A percentile compares a stretch with the other conserved stretches of the same genome.
Evolutionary conservation across 1,139 yeast species (phyloP).

Genomic region (Lizanozyma gosingica): DNA sequence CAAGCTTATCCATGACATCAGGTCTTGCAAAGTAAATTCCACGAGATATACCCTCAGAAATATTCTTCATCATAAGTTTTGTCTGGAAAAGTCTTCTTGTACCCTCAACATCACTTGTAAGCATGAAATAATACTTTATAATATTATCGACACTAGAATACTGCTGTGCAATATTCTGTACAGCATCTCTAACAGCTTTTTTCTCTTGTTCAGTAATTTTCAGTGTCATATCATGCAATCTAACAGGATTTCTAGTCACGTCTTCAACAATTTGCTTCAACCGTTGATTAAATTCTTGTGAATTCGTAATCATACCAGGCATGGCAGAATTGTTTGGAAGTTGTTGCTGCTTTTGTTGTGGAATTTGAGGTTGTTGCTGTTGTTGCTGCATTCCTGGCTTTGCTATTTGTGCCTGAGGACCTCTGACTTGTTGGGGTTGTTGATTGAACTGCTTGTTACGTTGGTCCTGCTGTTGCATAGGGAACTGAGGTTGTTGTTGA

Average conservation of each 20-base stretch:
- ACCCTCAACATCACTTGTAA: slow-evolving; percentile 66
- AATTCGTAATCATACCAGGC: neutral
- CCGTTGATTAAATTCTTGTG: slow-evolving; percentile 14
- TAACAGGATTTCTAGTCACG: slow-evolving; percentile 57
- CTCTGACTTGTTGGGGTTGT: slow-evolving; percentile 6
- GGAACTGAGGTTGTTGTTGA: slow-evolving; percentile 9
- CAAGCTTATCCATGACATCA: slow-evolving; percentile 60
- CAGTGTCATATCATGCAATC: slow-evolving; percentile 56
- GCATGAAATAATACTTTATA: slow-evolving; percentile 66
- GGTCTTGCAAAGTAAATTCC: slow-evolving; percentile 60
- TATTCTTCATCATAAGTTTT: slow-evolving; percentile 70
- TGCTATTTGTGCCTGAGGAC: slow-evolving; percentile 1
- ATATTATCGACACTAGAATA: slow-evolving; percentile 66
- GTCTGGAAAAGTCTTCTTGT: slow-evolving; percentile 70
- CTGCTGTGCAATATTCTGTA: slow-evolving; percentile 51
- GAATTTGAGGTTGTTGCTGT: slow-evolving; percentile 7
- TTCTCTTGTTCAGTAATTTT: slow-evolving; percentile 57
- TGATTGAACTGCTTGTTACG: slow-evolving; percentile 8
- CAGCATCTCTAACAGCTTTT: slow-evolving; percentile 48
- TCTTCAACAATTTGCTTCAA: slow-evolving; percentile 60
- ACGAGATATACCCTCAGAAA: slow-evolving; percentile 57
- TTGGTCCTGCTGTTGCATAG: slow-evolving; percentile 9
- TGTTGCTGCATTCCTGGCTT: slow-evolving; percentile 2
- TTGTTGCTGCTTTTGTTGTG: slow-evolving; percentile 8
- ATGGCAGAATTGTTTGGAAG: slow-evolving; percentile 2